Percentiles rank a stretch among this genome's conserved stretches.
phyloP scores from a whole-genome alignment of 331 rosid species.

The Spiraea crenata region DNA sequence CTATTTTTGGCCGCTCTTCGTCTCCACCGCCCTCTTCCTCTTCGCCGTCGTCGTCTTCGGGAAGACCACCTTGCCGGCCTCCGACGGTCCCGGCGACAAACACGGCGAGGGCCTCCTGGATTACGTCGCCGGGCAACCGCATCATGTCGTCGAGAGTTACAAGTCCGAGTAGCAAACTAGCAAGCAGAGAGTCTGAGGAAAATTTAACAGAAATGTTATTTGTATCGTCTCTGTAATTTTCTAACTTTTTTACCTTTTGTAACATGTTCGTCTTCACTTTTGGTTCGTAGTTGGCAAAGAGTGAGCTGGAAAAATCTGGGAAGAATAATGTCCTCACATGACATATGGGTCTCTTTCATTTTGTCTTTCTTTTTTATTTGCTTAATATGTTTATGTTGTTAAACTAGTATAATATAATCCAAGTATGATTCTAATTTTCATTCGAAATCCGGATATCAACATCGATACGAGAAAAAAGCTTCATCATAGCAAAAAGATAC shows the following conservation, averaged over 20 bases:
- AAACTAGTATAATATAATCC: no score
- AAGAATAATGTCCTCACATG: constrained; percentile 7
- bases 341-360: not conserved
- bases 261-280: not conserved
- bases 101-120: constrained; percentile 63
- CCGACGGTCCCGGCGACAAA: constrained; percentile 33
- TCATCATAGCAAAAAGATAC: no score
- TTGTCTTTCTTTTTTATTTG: not conserved
- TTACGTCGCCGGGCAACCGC: constrained; percentile 59
- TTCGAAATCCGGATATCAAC: no score
- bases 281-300: not conserved
- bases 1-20: constrained; percentile 74
- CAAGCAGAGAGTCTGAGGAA: not conserved
- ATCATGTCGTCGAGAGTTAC: constrained; percentile 27
- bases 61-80: constrained; percentile 19
- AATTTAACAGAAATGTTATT: constrained; percentile 1
- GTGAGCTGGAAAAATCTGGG: constrained; percentile 10
- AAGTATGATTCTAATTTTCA: no score
- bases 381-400: not conserved
- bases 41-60: constrained; percentile 43
- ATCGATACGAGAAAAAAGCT: no score
- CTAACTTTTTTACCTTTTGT: not conserved
- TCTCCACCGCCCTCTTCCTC: constrained; percentile 68
- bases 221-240: constrained; percentile 1
- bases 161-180: constrained; percentile 8